Evolutionary conservation across 2,329 filamentous ascomycete genomes (phyloP), one percentile per base, ranked within the genome.

Genomic region (Leptographium radiaticola): DNA sequence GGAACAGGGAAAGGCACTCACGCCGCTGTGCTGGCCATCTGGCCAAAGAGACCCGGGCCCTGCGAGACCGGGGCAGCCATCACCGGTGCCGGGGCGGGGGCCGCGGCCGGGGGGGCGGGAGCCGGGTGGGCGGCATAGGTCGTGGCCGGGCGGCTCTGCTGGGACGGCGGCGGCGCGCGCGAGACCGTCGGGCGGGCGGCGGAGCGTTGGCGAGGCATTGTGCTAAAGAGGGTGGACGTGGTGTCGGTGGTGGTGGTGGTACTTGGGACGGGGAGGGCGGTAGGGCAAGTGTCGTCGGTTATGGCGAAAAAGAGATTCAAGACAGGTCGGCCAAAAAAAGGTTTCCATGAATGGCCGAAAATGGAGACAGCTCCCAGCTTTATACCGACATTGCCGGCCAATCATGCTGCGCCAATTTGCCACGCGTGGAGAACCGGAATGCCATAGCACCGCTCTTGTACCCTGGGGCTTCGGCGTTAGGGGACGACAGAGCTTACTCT

Each of bases 1-100:
- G 33, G 33, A 34, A 34, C 6, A 34, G 11, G 33, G 6, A 34
- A 34, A 34, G 33, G 33, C 36, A 50, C 48, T 16, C 25, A 50
- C 48, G 93, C 93, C 69, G 93, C 93, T 55, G 93, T 98, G 67
- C 84, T 89, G 61, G 93, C 93, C 87, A 98, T 96, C 77, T 97
- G 89, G 56, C 89, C 91, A 62, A 98, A 89, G 12, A 98, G 77
- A 59, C 93, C 91, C 6, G 89, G 84, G 33, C 89, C 87, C 60
- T 84, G 77, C 53, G 80, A 78, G 49, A 54, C 53, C 16, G 57
- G 55, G 2, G 55, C 50, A 2, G 75, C 70, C 57, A 75, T 68
- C 53, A 71, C 68, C 48, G 75, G 68, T 52, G 70, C 65, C 39
- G 71, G 65, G 52, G 79, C 76, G 53, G 63, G 65, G 55, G 79